Evolutionary conservation across 2,329 filamentous ascomycete species (phyloP), one percentile per base, ranked within the genome.

Genomic region (Chrysoporthe cubensis): DNA sequence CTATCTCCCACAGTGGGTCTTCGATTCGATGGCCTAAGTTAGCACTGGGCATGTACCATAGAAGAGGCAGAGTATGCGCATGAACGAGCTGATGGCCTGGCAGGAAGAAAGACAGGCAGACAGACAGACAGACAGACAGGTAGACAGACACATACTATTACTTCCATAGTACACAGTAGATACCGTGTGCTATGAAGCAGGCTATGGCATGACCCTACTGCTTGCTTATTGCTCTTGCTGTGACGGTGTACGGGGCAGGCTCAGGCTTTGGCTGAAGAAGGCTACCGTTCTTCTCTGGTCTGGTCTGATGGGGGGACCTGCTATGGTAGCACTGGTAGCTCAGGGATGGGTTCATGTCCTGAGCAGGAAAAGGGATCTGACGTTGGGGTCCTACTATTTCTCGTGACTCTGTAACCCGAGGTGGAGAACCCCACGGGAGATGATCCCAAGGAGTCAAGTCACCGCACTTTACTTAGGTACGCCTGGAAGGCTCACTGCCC

Each of bases 1-100:
- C 43, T 61, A 61, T 44, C 26, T 48, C 59, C 59, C 32, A 61
- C 59, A 48, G 43, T 42, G 43, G 42, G 42, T 48, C 59, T 44
- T 26, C 5, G 16, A 37, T n/a, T 16, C 14, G 21, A 34, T 40
- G 34, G 54, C 34, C 2, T 26, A 26, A 26, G 26, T 26, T 26
- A 26, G 26, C 26, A 26, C 26, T 26, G 26, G 26, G 26, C 26
- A 37, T 34, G 34, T 32, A 37, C 52, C 7, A 54, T 21, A 9
- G n/a, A 34, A 7, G 46, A 26, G 26, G 26, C 26, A 26, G 26
- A 26, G 11, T 46, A 16, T 46, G 54, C 26, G 54, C 54, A 57
- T 57, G 54, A 57, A 57, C 54, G 32, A 26, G n/a, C 26, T 37
- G 54, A 26, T 57, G 32, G 14, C 54, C 26, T 26, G 50, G 2